A percentile compares a stretch with the other conserved stretches of the same genome.
These are phyloP conservation scores for Scutellospora calospora DNA, from an alignment of 371 early-diverging fungal species.

Conservation along the genomic window DNA sequence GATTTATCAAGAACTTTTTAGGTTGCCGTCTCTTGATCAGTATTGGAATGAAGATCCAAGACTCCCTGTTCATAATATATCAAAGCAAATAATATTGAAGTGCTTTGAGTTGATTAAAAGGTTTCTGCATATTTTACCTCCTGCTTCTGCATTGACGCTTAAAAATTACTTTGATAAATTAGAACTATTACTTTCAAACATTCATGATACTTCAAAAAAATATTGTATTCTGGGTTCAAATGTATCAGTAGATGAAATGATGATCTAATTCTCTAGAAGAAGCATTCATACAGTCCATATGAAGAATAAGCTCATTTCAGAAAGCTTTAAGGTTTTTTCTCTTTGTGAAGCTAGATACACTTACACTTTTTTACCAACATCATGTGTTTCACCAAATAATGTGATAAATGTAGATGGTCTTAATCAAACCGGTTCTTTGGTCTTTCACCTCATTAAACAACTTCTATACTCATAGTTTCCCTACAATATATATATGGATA, in stretches of 20 bases:
- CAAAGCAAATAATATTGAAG: neutral
- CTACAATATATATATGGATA: neutral
- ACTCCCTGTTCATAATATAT: conserved; percentile 10
- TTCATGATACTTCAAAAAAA: conserved; percentile 23
- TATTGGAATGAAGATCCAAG: conserved; percentile 5
- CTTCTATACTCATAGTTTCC: neutral
- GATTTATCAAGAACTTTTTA: conserved; percentile 28
- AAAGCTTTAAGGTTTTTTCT: conserved; percentile 47
- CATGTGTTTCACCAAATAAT: neutral
- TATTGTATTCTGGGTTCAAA: conserved; percentile 39
- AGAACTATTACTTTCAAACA: too few relatives aligned
- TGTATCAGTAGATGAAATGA: too few relatives aligned
- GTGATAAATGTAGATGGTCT: neutral
- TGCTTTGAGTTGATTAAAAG: neutral
- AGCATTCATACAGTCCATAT: conserved; percentile 43
- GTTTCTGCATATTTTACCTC: neutral
- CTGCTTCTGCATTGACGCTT: neutral
- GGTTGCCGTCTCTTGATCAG: neutral
- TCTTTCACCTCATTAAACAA: neutral
- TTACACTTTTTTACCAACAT: conserved; percentile 45
- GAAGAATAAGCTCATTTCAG: conserved; percentile 42
- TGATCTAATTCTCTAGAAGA: conserved; percentile 44
- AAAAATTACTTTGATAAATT: conserved; percentile 25
- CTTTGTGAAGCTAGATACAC: conserved; percentile 48
- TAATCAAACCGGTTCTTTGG: conserved; percentile 9